Conservation (phyloP, 1,284 basidiomycete genomes). For the Wolfiporia cocos region DNA sequence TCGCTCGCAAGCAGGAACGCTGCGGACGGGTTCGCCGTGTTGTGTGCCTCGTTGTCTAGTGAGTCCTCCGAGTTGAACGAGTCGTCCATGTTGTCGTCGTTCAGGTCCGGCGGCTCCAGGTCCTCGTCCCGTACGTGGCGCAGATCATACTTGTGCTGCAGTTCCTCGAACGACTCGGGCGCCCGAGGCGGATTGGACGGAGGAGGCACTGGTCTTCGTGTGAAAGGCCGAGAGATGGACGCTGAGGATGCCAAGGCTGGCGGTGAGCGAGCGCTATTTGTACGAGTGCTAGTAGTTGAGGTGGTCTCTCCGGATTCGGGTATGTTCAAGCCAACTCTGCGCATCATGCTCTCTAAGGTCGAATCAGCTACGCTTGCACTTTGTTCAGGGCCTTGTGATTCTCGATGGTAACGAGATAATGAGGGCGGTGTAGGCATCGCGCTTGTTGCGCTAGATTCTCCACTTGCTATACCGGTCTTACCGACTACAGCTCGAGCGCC, state of each 20-base stretch:
- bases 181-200: neutral
- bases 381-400: slow-evolving; percentile 32
- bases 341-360: slow-evolving; percentile 46
- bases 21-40: slow-evolving; percentile 24
- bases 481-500: slow-evolving; percentile 8
- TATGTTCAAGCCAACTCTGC: slow-evolving; percentile 37
- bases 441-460: slow-evolving; percentile 59
- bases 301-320: slow-evolving; percentile 12
- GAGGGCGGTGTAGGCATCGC: slow-evolving; percentile 63
- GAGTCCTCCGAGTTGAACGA: slow-evolving; percentile 56
- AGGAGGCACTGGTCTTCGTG: neutral
- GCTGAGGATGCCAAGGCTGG: slow-evolving; percentile 9
- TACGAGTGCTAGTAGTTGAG: slow-evolving; percentile 3
- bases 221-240: slow-evolving; percentile 8
- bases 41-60: slow-evolving; percentile 27
- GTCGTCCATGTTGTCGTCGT: slow-evolving; percentile 33
- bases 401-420: slow-evolving; percentile 49
- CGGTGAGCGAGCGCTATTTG: slow-evolving; percentile 5
- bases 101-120: slow-evolving; percentile 14
- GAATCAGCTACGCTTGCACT: slow-evolving; percentile 29
- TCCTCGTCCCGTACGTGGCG: slow-evolving; percentile 24
- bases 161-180: slow-evolving; percentile 14
- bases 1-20: slow-evolving; percentile 26
- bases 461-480: slow-evolving; percentile 9
- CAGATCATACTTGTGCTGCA: slow-evolving; percentile 19